A percentile compares a stretch with the other conserved stretches of the same genome.
phyloP scores from a whole-genome alignment of 495 filamentous ascomycete species.

The Tuber aestivum region DNA sequence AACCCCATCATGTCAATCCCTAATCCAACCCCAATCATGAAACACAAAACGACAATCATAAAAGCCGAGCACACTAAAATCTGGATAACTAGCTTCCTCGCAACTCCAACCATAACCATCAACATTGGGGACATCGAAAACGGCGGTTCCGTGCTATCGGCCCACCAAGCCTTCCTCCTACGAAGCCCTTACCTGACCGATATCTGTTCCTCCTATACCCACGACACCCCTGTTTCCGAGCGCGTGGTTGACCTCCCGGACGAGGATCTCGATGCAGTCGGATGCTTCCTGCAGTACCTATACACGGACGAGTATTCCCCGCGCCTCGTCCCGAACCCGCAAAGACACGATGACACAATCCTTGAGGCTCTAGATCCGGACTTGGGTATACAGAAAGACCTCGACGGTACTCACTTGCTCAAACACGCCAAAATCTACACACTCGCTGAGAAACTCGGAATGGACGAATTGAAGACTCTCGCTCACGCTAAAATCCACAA shows the following conservation, averaged over 20 bases:
- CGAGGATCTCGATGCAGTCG: conserved; percentile 73
- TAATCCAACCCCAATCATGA: background rate
- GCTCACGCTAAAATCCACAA: conserved; percentile 84
- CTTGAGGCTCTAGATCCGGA: conserved; percentile 24
- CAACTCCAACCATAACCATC: conserved; percentile 72
- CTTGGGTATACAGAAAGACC: conserved; percentile 58
- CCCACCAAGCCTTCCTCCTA: conserved; percentile 70
- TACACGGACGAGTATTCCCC: conserved; percentile 91
- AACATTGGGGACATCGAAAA: conserved; percentile 60
- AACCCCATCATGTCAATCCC: background rate
- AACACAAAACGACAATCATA: background rate
- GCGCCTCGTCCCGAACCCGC: conserved; percentile 52
- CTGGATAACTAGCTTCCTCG: conserved; percentile 53
- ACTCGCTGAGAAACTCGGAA: conserved; percentile 69
- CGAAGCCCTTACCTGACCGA: conserved; percentile 70
- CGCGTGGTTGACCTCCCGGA: conserved; percentile 61
- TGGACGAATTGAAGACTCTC: conserved; percentile 66
- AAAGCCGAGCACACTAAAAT: background rate
- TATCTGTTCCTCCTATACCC: conserved; percentile 53
- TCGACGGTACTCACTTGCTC: conserved; percentile 68
- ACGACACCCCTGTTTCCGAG: conserved; percentile 52
- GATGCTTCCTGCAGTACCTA: conserved; percentile 83
- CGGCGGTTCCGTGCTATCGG: conserved; percentile 57
- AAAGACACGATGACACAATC: conserved; percentile 24
- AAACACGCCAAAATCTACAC: conserved; percentile 87